A percentile compares a stretch with the other conserved stretches of the same genome.
Conservation (phyloP, 305 asterid species). For the Andrographis paniculata region DNA sequence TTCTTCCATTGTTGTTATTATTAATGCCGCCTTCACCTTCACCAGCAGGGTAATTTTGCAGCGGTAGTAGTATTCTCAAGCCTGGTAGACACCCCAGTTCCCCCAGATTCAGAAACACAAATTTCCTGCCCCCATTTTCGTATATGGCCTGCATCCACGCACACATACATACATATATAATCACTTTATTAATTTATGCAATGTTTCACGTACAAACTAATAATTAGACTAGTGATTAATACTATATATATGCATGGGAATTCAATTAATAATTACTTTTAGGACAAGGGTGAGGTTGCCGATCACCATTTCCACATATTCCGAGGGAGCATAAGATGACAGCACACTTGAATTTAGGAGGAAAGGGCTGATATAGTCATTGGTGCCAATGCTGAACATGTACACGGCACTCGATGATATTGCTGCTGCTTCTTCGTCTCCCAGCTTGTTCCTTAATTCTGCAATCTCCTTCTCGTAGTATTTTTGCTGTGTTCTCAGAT, state of each 20-base stretch:
- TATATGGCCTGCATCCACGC: conserved; percentile 30
- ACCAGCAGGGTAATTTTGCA: background rate
- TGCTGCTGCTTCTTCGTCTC: conserved; percentile 18
- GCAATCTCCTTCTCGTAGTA: conserved; percentile 32
- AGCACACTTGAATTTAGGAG: conserved; percentile 29
- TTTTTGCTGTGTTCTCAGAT: conserved; percentile 37
- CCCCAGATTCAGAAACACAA: conserved; percentile 44
- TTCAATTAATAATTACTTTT: conserved; percentile 25
- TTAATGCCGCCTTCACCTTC: conserved; percentile 14
- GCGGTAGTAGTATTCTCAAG: conserved; percentile 28
- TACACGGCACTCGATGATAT: conserved; percentile 35
- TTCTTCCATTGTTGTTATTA: too few relatives aligned
- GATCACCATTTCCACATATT: conserved; percentile 37
- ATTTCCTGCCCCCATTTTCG: conserved; percentile 51
- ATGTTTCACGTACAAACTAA: too few relatives aligned
- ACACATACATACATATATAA: background rate
- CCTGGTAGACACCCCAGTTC: conserved; percentile 58
- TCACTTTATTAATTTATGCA: background rate
- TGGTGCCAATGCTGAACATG: conserved; percentile 48
- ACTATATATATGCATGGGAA: background rate
- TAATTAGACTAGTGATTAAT: too few relatives aligned
- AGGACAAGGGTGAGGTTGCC: conserved; percentile 31
- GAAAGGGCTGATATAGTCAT: conserved; percentile 42
- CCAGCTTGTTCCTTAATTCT: conserved; percentile 20
- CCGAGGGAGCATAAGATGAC: conserved; percentile 18